Conservation (phyloP, 129 eudicot species). For the Lonicera japonica region DNA sequence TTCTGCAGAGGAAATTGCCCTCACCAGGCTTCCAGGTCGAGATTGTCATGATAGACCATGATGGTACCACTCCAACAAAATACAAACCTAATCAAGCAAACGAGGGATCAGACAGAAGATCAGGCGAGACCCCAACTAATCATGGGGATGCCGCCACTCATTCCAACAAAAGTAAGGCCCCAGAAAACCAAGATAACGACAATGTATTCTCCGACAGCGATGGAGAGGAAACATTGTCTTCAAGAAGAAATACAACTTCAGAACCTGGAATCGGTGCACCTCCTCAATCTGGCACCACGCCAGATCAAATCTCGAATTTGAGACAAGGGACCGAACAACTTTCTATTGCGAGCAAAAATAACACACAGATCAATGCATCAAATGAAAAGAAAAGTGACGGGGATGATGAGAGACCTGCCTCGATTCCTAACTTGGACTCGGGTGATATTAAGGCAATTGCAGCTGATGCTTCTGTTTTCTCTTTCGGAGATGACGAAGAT, state of each 20-base stretch:
- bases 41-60: conserved; percentile 79
- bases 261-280: conserved; percentile 21
- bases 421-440: conserved; percentile 37
- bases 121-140: conserved; percentile 23
- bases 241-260: conserved; percentile 25
- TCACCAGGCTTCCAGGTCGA: conserved; percentile 87
- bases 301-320: conserved; percentile 15
- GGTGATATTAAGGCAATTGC: conserved; percentile 90
- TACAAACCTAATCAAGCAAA: conserved; percentile 20
- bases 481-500: conserved; percentile 94
- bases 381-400: conserved; percentile 14
- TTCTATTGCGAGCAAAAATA: conserved; percentile 31
- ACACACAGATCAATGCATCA: conserved; percentile 23
- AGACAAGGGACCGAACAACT: conserved; percentile 36
- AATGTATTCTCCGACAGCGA: conserved; percentile 86
- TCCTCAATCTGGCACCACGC: conserved; percentile 19
- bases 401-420: conserved; percentile 10
- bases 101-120: conserved; percentile 25
- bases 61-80: conserved; percentile 48
- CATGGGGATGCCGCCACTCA: conserved; percentile 23
- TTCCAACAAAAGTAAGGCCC: conserved; percentile 22
- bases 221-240: conserved; percentile 41
- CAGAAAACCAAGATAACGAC: conserved; percentile 50
- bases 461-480: conserved; percentile 95
- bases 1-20: conserved; percentile 76